A percentile compares a stretch with the other conserved stretches of the same genome.
Evolutionary conservation across 345 rosid species (phyloP).

Genomic region (Brassica carinata): DNA sequence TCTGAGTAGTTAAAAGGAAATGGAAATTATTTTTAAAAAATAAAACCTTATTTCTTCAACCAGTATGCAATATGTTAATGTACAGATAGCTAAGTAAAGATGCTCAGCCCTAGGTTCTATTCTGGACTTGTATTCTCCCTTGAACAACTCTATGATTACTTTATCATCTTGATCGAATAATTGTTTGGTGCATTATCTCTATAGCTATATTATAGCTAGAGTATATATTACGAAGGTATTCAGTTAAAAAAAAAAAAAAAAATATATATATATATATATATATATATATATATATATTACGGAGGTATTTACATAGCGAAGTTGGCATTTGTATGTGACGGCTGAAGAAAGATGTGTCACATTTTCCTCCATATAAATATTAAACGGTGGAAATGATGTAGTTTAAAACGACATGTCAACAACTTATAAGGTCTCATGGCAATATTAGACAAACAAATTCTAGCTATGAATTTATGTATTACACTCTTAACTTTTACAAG

Average conservation of each 20-base stretch:
- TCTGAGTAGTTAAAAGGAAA: neutral
- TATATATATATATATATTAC: neutral
- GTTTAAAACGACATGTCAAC: neutral
- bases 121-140: slow-evolving; percentile 15
- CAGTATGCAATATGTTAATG: slow-evolving; percentile 9
- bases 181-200: slow-evolving; percentile 20
- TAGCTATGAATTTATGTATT: neutral
- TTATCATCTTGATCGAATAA: slow-evolving; percentile 27
- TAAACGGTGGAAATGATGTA: neutral
- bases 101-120: slow-evolving; percentile 19
- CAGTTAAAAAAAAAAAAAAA: too few species aligned
- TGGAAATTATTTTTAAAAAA: neutral
- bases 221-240: neutral
- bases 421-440: neutral
- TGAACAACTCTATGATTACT: slow-evolving; percentile 30
- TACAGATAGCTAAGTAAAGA: neutral
- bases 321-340: neutral
- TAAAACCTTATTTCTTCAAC: neutral
- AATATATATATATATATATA: neutral
- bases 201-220: neutral
- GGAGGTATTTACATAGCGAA: neutral
- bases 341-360: neutral
- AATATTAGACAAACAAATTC: neutral
- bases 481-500: neutral
- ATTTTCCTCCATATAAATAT: neutral